Percentiles rank a stretch among this genome's conserved stretches.
Conservation (phyloP, 768 basidiomycete genomes). For the Exidia glandulosa region DNA sequence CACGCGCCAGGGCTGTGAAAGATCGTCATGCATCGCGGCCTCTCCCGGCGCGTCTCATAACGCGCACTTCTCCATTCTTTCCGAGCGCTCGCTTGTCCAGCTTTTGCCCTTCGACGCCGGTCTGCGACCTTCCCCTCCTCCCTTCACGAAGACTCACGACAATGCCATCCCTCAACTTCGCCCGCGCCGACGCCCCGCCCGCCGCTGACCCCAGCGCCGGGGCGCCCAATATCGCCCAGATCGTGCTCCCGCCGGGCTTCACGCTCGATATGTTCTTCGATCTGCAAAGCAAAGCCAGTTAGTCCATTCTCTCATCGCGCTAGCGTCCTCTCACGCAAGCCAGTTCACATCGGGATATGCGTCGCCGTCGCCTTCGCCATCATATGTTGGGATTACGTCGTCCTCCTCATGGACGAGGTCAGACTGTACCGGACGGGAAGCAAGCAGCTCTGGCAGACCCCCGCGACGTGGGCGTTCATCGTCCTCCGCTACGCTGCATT, state of each 20-base stretch:
- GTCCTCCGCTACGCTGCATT: slow-evolving; percentile 24
- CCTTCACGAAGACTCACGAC: background rate
- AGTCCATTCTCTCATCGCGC: background rate
- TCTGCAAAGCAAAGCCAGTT: background rate
- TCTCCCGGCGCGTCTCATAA: background rate
- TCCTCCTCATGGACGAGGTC: background rate
- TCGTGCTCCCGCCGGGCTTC: background rate
- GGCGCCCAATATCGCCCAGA: background rate
- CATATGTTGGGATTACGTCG: slow-evolving; percentile 25
- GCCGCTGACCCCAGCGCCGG: background rate
- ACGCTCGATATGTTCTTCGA: background rate
- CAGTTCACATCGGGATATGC: slow-evolving; percentile 7
- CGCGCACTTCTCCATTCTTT: background rate
- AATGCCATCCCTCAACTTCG: background rate
- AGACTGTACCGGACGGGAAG: slow-evolving; percentile 2
- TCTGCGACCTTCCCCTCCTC: background rate
- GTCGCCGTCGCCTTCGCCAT: slow-evolving; percentile 21
- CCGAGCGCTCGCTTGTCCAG: background rate
- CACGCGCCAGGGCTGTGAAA: background rate
- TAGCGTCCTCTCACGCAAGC: background rate
- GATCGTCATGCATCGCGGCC: background rate
- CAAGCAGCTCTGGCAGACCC: background rate
- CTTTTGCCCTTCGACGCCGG: background rate
- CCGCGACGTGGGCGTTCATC: slow-evolving; percentile 14
- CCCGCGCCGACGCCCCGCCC: background rate